Base-by-base conservation (phyloP, 2,329 filamentous ascomycete species). In the Fusarium nematophilum region DNA sequence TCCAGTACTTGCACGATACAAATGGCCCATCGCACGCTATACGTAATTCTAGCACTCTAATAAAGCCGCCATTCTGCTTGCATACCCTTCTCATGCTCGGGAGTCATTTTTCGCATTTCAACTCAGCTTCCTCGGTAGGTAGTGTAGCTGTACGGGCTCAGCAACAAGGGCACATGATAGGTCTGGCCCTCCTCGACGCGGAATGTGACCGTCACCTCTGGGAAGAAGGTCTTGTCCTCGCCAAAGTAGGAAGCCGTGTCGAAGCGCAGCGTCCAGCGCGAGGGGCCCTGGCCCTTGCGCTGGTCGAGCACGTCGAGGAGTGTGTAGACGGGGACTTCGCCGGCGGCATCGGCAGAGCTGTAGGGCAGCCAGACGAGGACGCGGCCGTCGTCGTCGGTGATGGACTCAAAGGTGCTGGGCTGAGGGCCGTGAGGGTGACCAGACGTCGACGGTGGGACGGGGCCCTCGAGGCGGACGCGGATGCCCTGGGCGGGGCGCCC, bases 111-210 rank as follows among this genome's bases (percentile, higher is more conserved):
- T 37, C 13, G 9, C 26, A 23, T 11, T 13, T 31, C 5, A 18
- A 23, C 13, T 65, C 79, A 92, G 73, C 88, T 91, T 13, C 91
- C 91, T 40, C 91, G 80, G 76, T 95, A 95, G 9, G 91, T 94
- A 33, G 89, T 90, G 77, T 92, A 95, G 72, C 89, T 90, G 77
- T 88, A 93, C 25, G 91, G 91, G 62, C 89, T 87, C 76, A 94
- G 73, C 73, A 95, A 72, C 70, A 95, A 75, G 37, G 91, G 91
- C 3, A 95, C 90, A 78, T 95, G 91, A 71, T 91, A 94, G 70
- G 90, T 86, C 80, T 91, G 86, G 17, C 81, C 82, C 69, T 78
- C 75, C 9, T 76, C 71, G 17, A 87, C 82, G 42, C 78, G 76
- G 57, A 86, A 86, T 1, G 80, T 78, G 31, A 88, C 79, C 13